phyloP scores from a whole-genome alignment of 441 rosid species.

The Arabidopsis hybrid region DNA sequence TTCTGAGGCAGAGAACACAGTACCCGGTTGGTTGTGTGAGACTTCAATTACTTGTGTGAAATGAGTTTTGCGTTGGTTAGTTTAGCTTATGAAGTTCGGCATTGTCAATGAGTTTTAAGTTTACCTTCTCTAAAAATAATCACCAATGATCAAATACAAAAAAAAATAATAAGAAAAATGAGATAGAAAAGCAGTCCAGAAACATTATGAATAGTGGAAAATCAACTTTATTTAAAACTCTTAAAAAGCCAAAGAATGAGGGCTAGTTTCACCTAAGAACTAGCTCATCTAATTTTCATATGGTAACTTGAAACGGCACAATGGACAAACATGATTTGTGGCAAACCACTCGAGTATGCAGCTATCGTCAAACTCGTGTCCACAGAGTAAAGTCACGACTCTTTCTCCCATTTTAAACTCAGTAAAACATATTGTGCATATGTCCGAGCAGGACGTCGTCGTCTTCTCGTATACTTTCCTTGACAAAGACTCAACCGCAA shows the following conservation, averaged over 20 bases:
- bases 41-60: no score
- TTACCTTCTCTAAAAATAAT: no score
- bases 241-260: neutral
- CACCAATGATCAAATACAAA: no score
- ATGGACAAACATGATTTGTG: neutral
- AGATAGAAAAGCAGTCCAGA: no score
- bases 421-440: neutral
- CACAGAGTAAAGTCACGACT: neutral
- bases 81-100: no score
- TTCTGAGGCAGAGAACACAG: no score
- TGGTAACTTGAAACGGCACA: neutral
- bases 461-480: neutral
- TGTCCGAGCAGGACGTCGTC: neutral
- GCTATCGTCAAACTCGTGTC: neutral
- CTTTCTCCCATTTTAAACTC: neutral
- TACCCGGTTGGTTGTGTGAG: no score
- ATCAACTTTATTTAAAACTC: neutral
- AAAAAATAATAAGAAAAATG: no score
- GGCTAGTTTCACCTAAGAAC: neutral
- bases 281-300: neutral
- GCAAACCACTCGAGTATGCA: neutral
- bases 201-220: no score
- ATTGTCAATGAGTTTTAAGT: no score
- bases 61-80: no score
- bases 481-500: neutral